phyloP scores from a whole-genome alignment of 352 stramenopile genomes.

The Pythium coloratum region DNA sequence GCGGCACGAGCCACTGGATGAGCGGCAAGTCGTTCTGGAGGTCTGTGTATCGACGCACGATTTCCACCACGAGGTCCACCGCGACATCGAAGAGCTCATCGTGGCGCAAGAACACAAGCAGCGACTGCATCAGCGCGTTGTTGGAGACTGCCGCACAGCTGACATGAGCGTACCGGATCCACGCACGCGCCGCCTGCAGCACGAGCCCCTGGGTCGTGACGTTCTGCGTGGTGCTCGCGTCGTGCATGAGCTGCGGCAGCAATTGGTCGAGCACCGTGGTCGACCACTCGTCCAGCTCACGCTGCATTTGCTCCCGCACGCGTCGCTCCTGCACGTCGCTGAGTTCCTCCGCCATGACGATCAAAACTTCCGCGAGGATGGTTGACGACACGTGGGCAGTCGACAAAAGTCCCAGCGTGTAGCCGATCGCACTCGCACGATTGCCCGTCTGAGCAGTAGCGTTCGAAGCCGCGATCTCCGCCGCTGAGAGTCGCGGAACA shows the following conservation, averaged over 20 bases:
- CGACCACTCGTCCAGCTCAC: constrained; percentile 65
- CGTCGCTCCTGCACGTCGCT: constrained; percentile 49
- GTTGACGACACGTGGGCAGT: constrained; percentile 33
- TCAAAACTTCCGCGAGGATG: constrained; percentile 55
- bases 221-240: constrained; percentile 30
- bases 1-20: constrained; percentile 77
- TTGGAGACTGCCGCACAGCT: constrained; percentile 40
- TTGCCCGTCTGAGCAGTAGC: constrained; percentile 4
- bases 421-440: constrained; percentile 45
- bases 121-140: constrained; percentile 71
- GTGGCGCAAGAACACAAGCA: constrained; percentile 58
- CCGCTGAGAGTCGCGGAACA: constrained; percentile 43
- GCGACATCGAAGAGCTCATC: constrained; percentile 84
- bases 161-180: constrained; percentile 62
- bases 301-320: constrained; percentile 49
- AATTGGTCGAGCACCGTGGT: constrained; percentile 54
- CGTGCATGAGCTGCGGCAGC: constrained; percentile 78
- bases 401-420: constrained; percentile 53
- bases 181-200: constrained; percentile 57
- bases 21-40: constrained; percentile 45
- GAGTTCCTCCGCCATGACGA: constrained; percentile 73
- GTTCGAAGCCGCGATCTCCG: constrained; percentile 32
- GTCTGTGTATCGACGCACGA: constrained; percentile 68
- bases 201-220: constrained; percentile 53
- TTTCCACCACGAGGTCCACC: constrained; percentile 80